Base-by-base conservation (phyloP, 805 yeast species). In the Metschnikowia peoriensis region DNA sequence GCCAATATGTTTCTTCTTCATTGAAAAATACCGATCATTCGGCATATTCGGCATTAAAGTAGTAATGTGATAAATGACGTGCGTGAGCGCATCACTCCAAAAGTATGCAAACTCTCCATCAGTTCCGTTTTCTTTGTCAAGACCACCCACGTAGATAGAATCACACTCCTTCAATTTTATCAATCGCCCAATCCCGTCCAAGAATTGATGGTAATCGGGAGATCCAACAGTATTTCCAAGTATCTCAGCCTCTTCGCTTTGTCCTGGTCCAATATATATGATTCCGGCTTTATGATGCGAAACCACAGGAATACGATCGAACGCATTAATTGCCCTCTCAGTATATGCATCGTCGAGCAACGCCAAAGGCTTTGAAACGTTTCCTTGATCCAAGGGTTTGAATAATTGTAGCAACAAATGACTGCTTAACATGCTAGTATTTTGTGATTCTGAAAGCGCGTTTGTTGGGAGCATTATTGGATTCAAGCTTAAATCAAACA, bases 1-100 rank as follows among this genome's bases (percentile, higher is more conserved):
- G 7, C 97, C 97, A 56, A 90, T 86, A 65, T 90, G 97, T 50
- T 91, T 72, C 67, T 90, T 90, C 68, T 89, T 90, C 65, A 77
- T 64, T 14, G 84, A 77, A 29, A 68, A 72, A 15, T 63, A 61
- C 4, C 66, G 63, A 57, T 85, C 86, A 14, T 65, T 61, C 2
- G 61, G 66, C 38, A 57, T 59, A 46, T 77, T 73, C 2, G 92
- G 90, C 96, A 90, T 90, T 78, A 90, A 67, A 0, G 96, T 88
- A 2, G 91, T 84, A 9, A 88, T 80, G 65, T 90, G 97, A 66
- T 82, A 90, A 9, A 89, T 79, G 41, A 89, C 69, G 61, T 89
- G 96, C 1, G 83, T 75, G 35, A 81, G 80, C 63, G 85, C 83
- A 57, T 86, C 88, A 46, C 80, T 77, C 90, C 93, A 88, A 46